Base-by-base conservation (phyloP, 177 flowering plant genomes). In the Tripterygium wilfordii region DNA sequence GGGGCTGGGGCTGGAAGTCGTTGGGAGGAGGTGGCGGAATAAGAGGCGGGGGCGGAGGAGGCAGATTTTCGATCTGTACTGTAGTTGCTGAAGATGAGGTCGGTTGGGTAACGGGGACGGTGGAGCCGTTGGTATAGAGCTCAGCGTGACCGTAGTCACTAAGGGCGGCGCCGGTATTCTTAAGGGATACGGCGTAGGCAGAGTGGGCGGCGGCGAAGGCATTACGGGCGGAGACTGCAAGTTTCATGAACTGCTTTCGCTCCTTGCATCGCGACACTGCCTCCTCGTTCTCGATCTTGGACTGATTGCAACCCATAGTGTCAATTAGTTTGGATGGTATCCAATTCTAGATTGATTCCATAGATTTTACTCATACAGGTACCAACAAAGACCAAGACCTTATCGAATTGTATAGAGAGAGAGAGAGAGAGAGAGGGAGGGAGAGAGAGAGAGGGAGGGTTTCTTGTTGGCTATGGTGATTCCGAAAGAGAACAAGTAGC, bases 21-120 rank as follows among this genome's bases (percentile, higher is more conserved):
- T 39, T 43, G 18, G 21, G 42, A 4, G 42, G 67, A 8, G 65
- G 65, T 2, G 70, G 68, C 31, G 63, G 68, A 13, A 63, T 53
- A 10, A 57, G 62, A 18, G 16, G 21, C 8, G 42, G 38, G 7
- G 48, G 56, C 17, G 33, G 71, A 8, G 51, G 50, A 6, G 54
- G 40, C 1, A 15, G 27, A 1, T 9, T 2, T 18, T 8, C 38
- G 24, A n/a, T 48, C 23, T 8, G 48, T 24, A 28, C 42, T 5
- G 54, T 70, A 88, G 48, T 83, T 96, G 42, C 77, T 73, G 19
- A 88, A 53, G 0, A 96, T 94, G 8, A 94, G 92, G n/a, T 95
- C 96, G 10, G 80, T 71, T 79, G 76, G 57, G 85, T 88, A 19
- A 91, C 51, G 13, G 88, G 65, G 38, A 79, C 51, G n/a, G 81